Evolutionary conservation across 345 rosid genomes (phyloP), one percentile per base, ranked within the genome.

Genomic region (Dimocarpus longan): DNA sequence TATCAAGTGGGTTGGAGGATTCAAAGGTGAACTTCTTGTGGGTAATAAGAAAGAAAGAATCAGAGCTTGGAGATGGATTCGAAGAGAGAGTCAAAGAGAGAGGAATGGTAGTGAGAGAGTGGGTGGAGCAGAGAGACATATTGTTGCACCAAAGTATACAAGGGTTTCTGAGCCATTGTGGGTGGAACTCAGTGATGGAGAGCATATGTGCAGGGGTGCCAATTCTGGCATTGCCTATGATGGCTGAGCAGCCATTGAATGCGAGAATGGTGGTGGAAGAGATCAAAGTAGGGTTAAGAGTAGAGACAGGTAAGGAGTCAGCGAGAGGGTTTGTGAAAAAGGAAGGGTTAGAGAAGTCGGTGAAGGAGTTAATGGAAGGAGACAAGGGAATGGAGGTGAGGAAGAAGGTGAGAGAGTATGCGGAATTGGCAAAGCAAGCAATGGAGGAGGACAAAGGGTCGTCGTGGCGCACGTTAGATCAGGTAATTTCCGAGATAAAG

Each of bases 121-220:
- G 98, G 95, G 97, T 95, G 4, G 86, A 93, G 12, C 95, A 93
- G 70, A 82, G 78, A 72, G 88, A 87, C 78, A 88, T 93, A 50
- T 40, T 95, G 18, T 52, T 19, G 71, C 98, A 95, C 85, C 77
- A 37, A 10, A 85, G 91, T 42, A 82, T 95, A 9, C 26, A 80
- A 83, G 98, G 98, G 26, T 92, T 91, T 54, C 52, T 93, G 73
- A 93, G 94, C 48, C 98, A 95, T 50, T 95, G 98, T 42, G 98
- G 97, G 6, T 93, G 97, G 98, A 95, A 93, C 72, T 95, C 98
- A 5, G 84, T 82, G 0, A 60, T 87, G 73, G 98, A 95, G 80
- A 90, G 94, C 80, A 81, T 95, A 77, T 84, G 92, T 37, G 88
- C 86, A 0, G 95, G 89, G 1, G 91, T 93, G n/a, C 98, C 95